Percentiles rank a stretch among this genome's conserved stretches.
Conservation (phyloP, 2,329 filamentous ascomycete species). For the Aspergillus sclerotialis region DNA sequence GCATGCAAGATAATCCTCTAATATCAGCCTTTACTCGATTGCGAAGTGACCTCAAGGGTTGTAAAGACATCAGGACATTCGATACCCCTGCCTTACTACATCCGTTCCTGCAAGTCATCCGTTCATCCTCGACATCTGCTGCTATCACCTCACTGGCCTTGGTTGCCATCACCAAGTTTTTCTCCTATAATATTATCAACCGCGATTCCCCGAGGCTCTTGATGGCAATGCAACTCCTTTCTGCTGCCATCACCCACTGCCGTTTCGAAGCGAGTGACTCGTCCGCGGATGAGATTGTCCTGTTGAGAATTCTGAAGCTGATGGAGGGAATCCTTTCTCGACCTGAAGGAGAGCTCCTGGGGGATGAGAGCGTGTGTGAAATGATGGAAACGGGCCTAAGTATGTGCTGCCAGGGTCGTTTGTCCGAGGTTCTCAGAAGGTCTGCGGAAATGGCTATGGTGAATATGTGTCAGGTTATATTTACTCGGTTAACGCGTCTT, state of each 20-base stretch:
- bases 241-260: conserved; percentile 92
- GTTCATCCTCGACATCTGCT: conserved; percentile 90
- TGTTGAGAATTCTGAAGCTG: conserved; percentile 86
- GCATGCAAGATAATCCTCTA: conserved; percentile 93
- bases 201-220: conserved; percentile 78
- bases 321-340: conserved; percentile 99
- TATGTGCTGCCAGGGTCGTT: conserved; percentile 89
- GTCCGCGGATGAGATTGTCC: conserved; percentile 88
- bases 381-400: conserved; percentile 99
- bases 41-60: conserved; percentile 76
- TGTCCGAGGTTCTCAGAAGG: conserved; percentile 82
- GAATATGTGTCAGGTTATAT: conserved; percentile 98
- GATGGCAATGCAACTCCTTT: conserved; percentile 88
- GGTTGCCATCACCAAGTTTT: conserved; percentile 90
- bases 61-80: conserved; percentile 83
- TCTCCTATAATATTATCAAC: conserved; percentile 87
- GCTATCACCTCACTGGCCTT: conserved; percentile 93
- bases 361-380: conserved; percentile 95
- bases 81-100: conserved; percentile 84
- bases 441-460: conserved; percentile 97
- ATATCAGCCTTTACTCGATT: conserved; percentile 91
- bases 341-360: conserved; percentile 84
- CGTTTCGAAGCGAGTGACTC: conserved; percentile 96
- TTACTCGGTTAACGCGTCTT: conserved; percentile 81
- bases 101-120: conserved; percentile 93